Evolutionary conservation across 768 basidiomycete species (phyloP), one percentile per base, ranked within the genome.

Genomic region (Calocybe cyanea): DNA sequence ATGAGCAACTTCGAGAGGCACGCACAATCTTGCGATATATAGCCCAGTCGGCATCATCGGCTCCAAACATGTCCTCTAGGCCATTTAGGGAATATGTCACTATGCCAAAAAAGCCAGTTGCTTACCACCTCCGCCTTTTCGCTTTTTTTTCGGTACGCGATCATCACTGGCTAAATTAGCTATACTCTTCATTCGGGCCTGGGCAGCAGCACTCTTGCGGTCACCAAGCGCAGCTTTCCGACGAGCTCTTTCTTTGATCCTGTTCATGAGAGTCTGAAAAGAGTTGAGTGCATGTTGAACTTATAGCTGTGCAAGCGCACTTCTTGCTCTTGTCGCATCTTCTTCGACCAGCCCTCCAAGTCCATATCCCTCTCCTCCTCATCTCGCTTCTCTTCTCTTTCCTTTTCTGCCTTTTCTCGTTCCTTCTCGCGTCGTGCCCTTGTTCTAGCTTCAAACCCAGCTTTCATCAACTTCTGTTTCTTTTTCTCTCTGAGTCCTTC

Each of bases 21-120:
- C 80, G 52, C 60, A 94, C 94, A 48, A 99, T 93, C 67, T 97
- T 93, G 53, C 95, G 89, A 61, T 98, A 98, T 48, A 98, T 92
- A 0, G 86, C 85, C 94, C 95, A 98, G 60, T 98, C 95, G 6
- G 87, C 92, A 59, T 98, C 94, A 53, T 95, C 85, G 14, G 83
- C 85, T 3, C 95, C 93, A 59, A 98, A 99, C 68, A 73, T 83
- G 55, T 98, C 94, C 71, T 97, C 94, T 87, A 43, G 31, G 10
- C 28, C 35, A 24, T n/a, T 31, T 44, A 10, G 51, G 56, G 31
- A 43, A 20, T 51, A 45, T 21, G 17, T 15, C 7, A 49, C 20
- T 38, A 20, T 7, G 33, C 18, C 10, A 34, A 38, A 18, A 14
- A 10, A 18, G 19, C 51, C 15, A 4, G 24, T 41, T 3, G 62